Base-by-base conservation (phyloP, 345 rosid genomes). In the Bruguiera sexangula region DNA sequence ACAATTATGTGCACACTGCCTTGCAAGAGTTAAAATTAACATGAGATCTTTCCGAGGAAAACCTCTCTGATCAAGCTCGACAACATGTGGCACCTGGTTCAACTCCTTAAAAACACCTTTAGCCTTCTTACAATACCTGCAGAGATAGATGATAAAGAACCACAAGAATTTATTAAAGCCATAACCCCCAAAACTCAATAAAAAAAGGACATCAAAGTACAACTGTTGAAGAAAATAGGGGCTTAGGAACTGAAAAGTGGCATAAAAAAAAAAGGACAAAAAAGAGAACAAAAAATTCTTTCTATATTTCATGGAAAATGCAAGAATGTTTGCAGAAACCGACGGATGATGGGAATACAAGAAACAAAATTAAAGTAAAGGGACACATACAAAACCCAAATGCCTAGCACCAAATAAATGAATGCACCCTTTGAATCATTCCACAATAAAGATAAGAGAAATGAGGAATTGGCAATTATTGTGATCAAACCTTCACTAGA, bases 41-140 rank as follows among this genome's bases (percentile, higher is more conserved):
- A 26, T 39, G 31, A 27, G 43, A 55, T 43, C 34, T 43, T 22
- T n/a, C 30, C 59, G 50, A 22, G 78, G 74, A 75, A 64, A 64
- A 93, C 98, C 95, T 88, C 91, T 90, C 71, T 89, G 80, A 66
- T 94, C 89, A 71, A 94, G 92, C 86, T 94, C 97, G 3, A 94
- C 82, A 69, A 94, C 95, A 79, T 84, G 71, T 6, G 98, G 97
- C 63, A 65, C 78, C 75, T 83, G 80, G 68, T 88, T 79, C 77
- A 94, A 77, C 81, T 91, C 93, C 64, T 80, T 82, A 84, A 94
- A 91, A 37, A 91, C 90, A 80, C 87, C 82, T 77, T 94, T 94
- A 8, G 96, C 96, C 80, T 66, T 88, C 76, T 66, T 84, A 85
- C 96, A 94, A 67, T 85, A 91, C 75, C 97, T 94, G 84, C 80